These are phyloP conservation scores for Asterochloris sp. DNA, from an alignment of 139 green algal species.

Conservation along the genomic window DNA sequence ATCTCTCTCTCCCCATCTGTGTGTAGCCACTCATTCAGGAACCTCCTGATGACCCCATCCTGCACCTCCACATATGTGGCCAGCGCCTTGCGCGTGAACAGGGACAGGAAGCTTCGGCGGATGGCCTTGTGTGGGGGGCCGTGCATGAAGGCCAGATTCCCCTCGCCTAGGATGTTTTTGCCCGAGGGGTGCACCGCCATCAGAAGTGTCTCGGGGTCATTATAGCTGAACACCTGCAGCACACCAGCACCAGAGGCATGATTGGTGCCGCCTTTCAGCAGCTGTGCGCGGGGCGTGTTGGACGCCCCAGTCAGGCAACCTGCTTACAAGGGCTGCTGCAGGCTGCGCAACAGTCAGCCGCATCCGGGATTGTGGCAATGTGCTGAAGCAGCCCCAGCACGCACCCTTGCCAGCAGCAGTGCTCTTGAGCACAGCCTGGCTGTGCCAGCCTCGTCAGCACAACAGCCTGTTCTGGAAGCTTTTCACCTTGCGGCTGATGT, in stretches of 20 bases:
- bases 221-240: conserved; percentile 38
- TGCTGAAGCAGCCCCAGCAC: too few relatives aligned
- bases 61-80: conserved; percentile 65
- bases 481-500: conserved; percentile 52
- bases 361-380: too few relatives aligned
- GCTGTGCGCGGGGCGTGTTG: too few relatives aligned
- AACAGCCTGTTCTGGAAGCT: too few relatives aligned
- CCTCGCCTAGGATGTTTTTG: conserved; percentile 71
- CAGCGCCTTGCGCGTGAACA: conserved; percentile 83
- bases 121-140: conserved; percentile 75
- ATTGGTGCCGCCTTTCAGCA: too few relatives aligned
- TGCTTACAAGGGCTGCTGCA: too few relatives aligned
- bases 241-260: too few relatives aligned
- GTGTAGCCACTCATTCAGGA: conserved; percentile 44
- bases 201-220: conserved; percentile 61
- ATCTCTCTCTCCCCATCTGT: conserved; percentile 37
- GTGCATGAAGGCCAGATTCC: conserved; percentile 84
- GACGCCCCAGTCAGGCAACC: too few relatives aligned
- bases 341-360: too few relatives aligned
- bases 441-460: too few relatives aligned
- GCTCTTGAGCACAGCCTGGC: too few relatives aligned
- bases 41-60: conserved; percentile 69
- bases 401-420: too few relatives aligned
- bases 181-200: conserved; percentile 76
- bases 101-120: conserved; percentile 77